Conservation (phyloP, 306 rosid species). For the Abrus precatorius region DNA sequence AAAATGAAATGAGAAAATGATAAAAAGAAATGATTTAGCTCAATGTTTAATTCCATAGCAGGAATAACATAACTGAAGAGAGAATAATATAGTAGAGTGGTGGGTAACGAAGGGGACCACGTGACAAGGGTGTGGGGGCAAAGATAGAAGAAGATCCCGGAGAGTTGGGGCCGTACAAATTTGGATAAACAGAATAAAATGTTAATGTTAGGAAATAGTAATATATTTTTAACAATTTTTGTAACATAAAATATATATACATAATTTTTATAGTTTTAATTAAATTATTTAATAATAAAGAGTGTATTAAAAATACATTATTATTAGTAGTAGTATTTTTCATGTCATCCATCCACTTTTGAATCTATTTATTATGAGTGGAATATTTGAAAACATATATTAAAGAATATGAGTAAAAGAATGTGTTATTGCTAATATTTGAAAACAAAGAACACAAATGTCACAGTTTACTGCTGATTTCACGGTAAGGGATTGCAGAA, state of each 20-base stretch:
- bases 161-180: constrained; percentile 50
- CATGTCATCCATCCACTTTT: too few species aligned
- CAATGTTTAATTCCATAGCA: neutral
- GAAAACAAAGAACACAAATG: constrained; percentile 14
- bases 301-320: too few species aligned
- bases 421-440: too few species aligned
- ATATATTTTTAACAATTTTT: too few species aligned
- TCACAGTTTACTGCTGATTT: constrained; percentile 67
- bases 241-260: too few species aligned
- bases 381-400: too few species aligned
- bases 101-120: constrained; percentile 37
- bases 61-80: neutral
- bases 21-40: neutral
- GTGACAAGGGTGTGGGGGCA: constrained; percentile 11
- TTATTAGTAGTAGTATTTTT: too few species aligned
- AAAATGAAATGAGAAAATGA: neutral
- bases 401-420: too few species aligned
- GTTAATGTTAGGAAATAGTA: too few species aligned
- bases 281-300: too few species aligned
- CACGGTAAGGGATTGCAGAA: constrained; percentile 45
- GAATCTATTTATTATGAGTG: too few species aligned
- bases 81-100: neutral
- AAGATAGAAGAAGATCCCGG: constrained; percentile 12
- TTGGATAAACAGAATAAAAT: constrained; percentile 18
- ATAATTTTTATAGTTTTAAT: too few species aligned